phyloP scores from a whole-genome alignment of 1,139 yeast species.

The Sugiyamaella novakii region DNA sequence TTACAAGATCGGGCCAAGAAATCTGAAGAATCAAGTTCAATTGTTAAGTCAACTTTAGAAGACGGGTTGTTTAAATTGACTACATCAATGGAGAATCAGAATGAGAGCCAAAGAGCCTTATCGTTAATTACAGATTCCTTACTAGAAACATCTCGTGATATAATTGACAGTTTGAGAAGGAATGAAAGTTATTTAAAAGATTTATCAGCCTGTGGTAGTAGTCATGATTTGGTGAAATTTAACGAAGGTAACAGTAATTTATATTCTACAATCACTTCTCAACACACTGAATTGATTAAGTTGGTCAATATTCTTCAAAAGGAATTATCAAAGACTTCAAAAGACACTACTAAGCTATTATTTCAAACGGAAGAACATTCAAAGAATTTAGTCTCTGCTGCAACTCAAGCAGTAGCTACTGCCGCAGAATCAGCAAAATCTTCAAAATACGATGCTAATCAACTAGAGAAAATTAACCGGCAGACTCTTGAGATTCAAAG shows the following conservation, averaged over 20 bases:
- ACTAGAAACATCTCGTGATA: conserved; percentile 31
- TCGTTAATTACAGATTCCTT: conserved; percentile 32
- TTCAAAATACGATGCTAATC: neutral
- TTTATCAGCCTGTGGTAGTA: conserved; percentile 13
- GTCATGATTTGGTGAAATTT: neutral
- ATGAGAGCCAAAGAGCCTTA: conserved; percentile 31
- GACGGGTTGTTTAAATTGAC: conserved; percentile 29
- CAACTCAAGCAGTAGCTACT: neutral
- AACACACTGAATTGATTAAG: conserved; percentile 15
- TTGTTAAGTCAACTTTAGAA: conserved; percentile 28
- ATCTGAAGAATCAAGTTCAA: conserved; percentile 27
- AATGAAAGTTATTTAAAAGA: conserved; percentile 26
- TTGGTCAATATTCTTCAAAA: conserved; percentile 5
- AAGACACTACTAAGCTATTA: conserved; percentile 4
- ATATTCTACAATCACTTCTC: neutral
- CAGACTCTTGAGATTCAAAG: conserved; percentile 3
- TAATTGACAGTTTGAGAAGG: conserved; percentile 24
- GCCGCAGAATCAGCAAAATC: conserved; percentile 1
- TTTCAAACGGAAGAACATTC: conserved; percentile 5
- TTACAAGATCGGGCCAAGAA: conserved; percentile 35
- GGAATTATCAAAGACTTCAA: conserved; percentile 4
- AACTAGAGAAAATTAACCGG: conserved; percentile 1
- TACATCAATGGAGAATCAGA: conserved; percentile 30
- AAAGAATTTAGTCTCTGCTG: neutral
- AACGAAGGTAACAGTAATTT: neutral